Evolutionary conservation across 176 grass and related monocot species (phyloP), one percentile per base, ranked within the genome.

Genomic region (Cymbopogon citratus): DNA sequence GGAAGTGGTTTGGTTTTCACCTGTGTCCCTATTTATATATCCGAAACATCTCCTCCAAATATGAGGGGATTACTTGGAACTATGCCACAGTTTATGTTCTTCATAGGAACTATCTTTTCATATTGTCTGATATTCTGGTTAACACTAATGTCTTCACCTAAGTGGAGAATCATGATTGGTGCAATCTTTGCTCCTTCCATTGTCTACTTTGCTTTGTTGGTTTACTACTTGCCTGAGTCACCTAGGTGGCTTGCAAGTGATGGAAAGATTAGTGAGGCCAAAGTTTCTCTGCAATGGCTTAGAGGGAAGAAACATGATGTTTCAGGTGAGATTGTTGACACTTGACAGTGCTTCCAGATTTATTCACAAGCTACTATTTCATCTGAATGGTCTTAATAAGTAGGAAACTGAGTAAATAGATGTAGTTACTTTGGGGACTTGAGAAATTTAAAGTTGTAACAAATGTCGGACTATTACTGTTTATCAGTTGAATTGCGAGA

Each of bases 71-170:
- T 85, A 73, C 39, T 98, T 25, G 91, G 84, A 76, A 91, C 95
- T 26, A 82, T 98, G 9, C 95, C 95, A 9, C 92, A 94, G 10
- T 91, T 91, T 49, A 98, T 83, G 66, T 93, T 91, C 52, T 94
- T 89, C 8, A 69, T 80, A 65, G 95, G 95, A 77, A 89, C 84
- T 87, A 87, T 94, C 27, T 66, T 91, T 34, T 98, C 95, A 65
- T 98, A 98, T 80, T 98, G 88, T 63, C 88, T 98, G 84, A 80
- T 94, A 63, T 94, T 98, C 81, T 93, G 88, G 29, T 87, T 92
- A 81, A 94, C 95, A 39, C 28, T 98, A 40, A 81, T 73, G 84
- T 52, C 81, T 36, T 88, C 80, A 38, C 72, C 88, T 27, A 78
- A 92, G 8, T 98, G 90, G 92, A 91, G 95, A 86, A 41, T 90